Base-by-base conservation (phyloP, 78 protist genomes). In the Corallochytrium limacisporum region DNA sequence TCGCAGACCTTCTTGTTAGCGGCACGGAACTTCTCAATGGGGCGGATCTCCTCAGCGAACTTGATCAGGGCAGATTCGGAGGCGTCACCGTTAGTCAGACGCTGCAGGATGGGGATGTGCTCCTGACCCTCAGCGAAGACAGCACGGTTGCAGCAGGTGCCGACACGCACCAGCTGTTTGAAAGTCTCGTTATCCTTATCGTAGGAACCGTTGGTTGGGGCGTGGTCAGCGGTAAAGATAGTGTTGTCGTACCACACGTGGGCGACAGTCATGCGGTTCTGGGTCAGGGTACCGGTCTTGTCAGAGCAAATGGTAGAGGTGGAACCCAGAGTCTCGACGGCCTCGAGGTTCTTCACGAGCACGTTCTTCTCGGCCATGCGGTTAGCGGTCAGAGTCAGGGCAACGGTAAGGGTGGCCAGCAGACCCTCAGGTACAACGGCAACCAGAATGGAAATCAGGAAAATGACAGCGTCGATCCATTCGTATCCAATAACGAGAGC, bases 271-370 rank as follows among this genome's bases (percentile, higher is more conserved):
- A 84, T 92, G 33, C 66, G 50, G 36, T 89, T 89, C 53, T 81
- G 87, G 40, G 99, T 95, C 20, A 95, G 72, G 4, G 99, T 95
- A 42, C 97, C 97, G 2, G 99, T 95, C 84, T 95, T 95, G 72
- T 95, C 97, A 12, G 89, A 79, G 82, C 91, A 81, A 55, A 95
- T 87, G 51, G 91, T 83, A 31, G 88, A 49, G 49, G 77, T 63
- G 39, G 88, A 77, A 20, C 99, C 99, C 2, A 93, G 91, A 12
- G 99, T 90, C 68, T 89, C 99, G 51, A 95, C 96, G 22, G 90
- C 78, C 3, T 75, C 79, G 4, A 84, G 44, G n/a, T 51, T 47
- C 33, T 83, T 10, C 15, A 95, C 93, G 40, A 91, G 39, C n/a
- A 88, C 92, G 47, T 85, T 83, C 9, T 55, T 62, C 48, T 29